These are phyloP conservation scores for Pseudonectria buxi DNA, from an alignment of 2,329 filamentous ascomycete genomes.

Conservation along the genomic window DNA sequence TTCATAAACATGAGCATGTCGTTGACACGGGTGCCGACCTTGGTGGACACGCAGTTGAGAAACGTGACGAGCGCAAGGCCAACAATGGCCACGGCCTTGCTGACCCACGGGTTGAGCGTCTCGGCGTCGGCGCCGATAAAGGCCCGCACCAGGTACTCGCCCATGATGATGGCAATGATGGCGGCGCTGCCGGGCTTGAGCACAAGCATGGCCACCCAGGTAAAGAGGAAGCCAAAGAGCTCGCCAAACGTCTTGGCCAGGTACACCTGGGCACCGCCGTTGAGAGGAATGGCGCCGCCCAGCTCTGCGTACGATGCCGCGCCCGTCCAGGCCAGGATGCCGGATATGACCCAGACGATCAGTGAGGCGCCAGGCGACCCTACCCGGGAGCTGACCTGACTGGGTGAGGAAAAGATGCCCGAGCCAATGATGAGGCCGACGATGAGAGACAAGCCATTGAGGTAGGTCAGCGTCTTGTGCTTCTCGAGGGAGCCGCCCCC, in stretches of 20 bases:
- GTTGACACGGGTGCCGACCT: conserved; percentile 76
- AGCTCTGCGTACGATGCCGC: conserved; percentile 93
- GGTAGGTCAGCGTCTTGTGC: conserved; percentile 89
- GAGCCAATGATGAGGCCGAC: conserved; percentile 92
- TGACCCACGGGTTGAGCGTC: conserved; percentile 77
- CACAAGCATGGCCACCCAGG: conserved; percentile 91
- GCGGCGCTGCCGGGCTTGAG: conserved; percentile 89
- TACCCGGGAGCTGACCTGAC: conserved; percentile 84
- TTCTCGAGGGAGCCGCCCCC: conserved; percentile 83
- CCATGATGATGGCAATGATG: conserved; percentile 96
- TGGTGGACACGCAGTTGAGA: conserved; percentile 86
- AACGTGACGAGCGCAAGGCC: conserved; percentile 72
- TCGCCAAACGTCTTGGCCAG: conserved; percentile 95
- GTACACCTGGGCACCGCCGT: conserved; percentile 91
- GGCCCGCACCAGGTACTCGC: conserved; percentile 90
- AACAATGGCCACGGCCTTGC: conserved; percentile 76
- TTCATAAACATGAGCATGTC: conserved; percentile 97
- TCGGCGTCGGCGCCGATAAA: conserved; percentile 80
- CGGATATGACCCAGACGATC: conserved; percentile 86
- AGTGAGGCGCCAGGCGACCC: conserved; percentile 86
- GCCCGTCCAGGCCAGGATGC: conserved; percentile 92
- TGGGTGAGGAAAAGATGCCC: conserved; percentile 91
- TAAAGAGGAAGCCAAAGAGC: conserved; percentile 86
- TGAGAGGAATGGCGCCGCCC: conserved; percentile 89
- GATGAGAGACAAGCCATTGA: conserved; percentile 88